Base-by-base conservation (phyloP, 106 monocot species). In the Dioscorea zingiberensis region DNA sequence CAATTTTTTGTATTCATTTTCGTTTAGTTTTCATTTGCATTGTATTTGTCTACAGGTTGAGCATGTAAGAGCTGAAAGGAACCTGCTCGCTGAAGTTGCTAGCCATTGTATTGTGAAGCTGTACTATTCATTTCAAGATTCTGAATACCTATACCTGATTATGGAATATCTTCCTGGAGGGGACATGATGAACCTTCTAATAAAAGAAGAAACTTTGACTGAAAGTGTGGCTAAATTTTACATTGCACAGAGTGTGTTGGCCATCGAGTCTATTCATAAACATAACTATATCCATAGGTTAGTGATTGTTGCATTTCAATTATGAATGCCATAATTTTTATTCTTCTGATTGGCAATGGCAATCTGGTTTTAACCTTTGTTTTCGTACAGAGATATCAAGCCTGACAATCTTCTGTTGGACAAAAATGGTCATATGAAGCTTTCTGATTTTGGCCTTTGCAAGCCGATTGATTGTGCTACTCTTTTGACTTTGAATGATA, bases 141-240 rank as follows among this genome's bases (percentile, higher is more conserved):
- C 78, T 18, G 97, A 97, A 60, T 97, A 88, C 63, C 73, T 97
- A 24, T 97, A 97, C 69, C 77, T 93, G 19, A 84, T 93, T 24
- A 93, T 93, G 93, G 93, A 93, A 64, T 93, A 93, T 75, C 82
- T 97, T 65, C 97, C 97, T 70, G 97, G 97, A 70, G 97, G 97
- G 38, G 97, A 97, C 64, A 82, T 97, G 88, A 97, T 97, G 97
- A 97, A 91, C 51, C 79, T 97, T 60, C 91, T 97, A 28, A 97
- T 92, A 72, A 78, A 91, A 75, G 97, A 97, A 62, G 97, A 97
- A 59, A 97, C 88, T 12, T 82, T 97, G 54, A 85, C 97, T 22
- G 97, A 97, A 81, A 83, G 61, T 75, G 82, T 97, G 71, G 91
- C 97, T 21, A 79, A 77, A 77, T 97, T 97, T 75, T 97, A 97